Evolutionary conservation across 2,329 filamentous ascomycete species (phyloP).

Genomic region (Aspergillus floridensis): DNA sequence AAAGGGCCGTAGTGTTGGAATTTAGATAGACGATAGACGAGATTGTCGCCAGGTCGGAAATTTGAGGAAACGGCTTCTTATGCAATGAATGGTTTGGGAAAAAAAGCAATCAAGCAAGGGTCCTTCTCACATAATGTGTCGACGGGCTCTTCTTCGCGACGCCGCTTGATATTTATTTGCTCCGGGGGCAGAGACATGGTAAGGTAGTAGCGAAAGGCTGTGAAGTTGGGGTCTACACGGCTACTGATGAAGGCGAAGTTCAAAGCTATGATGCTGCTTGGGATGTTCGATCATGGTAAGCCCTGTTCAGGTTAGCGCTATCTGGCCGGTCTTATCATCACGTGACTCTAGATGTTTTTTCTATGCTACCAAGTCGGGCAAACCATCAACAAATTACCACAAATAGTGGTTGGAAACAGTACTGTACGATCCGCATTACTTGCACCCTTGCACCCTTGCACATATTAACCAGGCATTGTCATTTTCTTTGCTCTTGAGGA

Average conservation of each 20-base stretch:
- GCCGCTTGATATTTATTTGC: conserved; percentile 55
- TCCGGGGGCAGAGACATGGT: conserved; percentile 49
- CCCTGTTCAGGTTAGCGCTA: conserved; percentile 3
- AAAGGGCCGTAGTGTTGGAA: not conserved
- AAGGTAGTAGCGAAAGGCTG: not conserved
- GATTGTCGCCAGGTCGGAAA: not conserved
- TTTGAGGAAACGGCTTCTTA: not conserved
- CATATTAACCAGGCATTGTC: conserved; percentile 10
- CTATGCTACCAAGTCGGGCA: not conserved
- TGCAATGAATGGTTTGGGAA: not conserved
- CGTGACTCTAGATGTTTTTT: not conserved
- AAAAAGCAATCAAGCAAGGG: not conserved
- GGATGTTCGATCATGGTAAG: not conserved
- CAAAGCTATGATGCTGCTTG: conserved; percentile 1
- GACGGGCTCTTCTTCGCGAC: conserved; percentile 56
- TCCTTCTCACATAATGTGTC: conserved; percentile 49
- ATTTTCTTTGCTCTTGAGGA: conserved; percentile 14
- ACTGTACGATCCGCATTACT: not conserved
- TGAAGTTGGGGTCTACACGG: not conserved
- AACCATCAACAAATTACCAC: not conserved
- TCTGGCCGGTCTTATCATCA: not conserved
- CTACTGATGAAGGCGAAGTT: not conserved
- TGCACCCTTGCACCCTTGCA: not conserved
- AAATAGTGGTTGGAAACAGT: not conserved
- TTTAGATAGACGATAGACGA: not conserved